These are phyloP conservation scores for Mycosphaerella sp. DNA, from an alignment of 2,329 filamentous ascomycete species.

Conservation along the genomic window DNA sequence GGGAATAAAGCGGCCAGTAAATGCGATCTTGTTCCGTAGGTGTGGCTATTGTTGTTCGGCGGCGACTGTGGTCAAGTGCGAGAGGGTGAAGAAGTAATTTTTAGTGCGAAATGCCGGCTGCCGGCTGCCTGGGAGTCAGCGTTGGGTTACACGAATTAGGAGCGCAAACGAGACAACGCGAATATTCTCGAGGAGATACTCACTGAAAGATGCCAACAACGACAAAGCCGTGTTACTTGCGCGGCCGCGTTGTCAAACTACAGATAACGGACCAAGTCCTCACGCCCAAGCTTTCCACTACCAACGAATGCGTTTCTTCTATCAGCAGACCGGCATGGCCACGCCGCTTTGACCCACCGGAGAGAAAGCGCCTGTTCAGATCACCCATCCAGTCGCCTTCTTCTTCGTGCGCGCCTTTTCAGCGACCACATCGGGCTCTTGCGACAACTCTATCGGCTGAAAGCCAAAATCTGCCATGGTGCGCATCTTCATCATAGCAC, in stretches of 20 bases:
- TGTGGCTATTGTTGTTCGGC: not conserved
- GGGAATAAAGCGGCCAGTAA: not conserved
- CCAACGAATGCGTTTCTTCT: too few relatives aligned
- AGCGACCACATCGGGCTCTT: conserved; percentile 26
- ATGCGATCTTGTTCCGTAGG: not conserved
- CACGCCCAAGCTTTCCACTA: too few relatives aligned
- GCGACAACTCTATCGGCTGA: conserved; percentile 29
- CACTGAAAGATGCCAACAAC: not conserved
- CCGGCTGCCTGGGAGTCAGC: not conserved
- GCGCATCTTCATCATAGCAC: conserved; percentile 15
- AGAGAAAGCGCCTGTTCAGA: conserved; percentile 21
- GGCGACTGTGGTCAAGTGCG: not conserved
- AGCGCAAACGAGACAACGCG: not conserved
- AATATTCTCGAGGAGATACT: not conserved
- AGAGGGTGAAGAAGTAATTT: not conserved
- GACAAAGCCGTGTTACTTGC: not conserved
- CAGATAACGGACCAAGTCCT: too few relatives aligned
- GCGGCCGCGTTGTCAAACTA: not conserved
- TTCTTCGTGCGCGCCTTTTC: conserved; percentile 34
- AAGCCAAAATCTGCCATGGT: conserved; percentile 22
- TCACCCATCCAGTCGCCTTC: conserved; percentile 35
- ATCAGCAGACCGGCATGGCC: too few relatives aligned
- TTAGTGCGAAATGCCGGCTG: not conserved
- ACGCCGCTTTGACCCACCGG: too few relatives aligned
- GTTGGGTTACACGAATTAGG: conserved; percentile 5